phyloP scores from a whole-genome alignment of 176 grass and related monocot genomes.

The Eleusine indica region DNA sequence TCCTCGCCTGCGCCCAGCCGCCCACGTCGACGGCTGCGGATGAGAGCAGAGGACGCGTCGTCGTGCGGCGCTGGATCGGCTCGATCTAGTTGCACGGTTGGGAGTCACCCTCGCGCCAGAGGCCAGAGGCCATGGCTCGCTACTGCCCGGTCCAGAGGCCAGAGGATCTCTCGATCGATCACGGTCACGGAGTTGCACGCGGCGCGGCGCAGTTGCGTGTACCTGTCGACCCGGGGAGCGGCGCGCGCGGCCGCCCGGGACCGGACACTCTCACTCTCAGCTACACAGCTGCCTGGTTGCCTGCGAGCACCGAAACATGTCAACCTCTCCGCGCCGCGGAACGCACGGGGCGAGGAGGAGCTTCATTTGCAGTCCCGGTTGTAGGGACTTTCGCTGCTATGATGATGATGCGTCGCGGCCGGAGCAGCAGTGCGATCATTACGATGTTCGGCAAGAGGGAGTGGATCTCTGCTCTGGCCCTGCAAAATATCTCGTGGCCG shows the following conservation, averaged over 20 bases:
- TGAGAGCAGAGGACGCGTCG: not conserved
- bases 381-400: slow-evolving; percentile 35
- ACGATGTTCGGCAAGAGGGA: slow-evolving; percentile 18
- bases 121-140: not conserved
- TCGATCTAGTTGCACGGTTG: slow-evolving; percentile 22
- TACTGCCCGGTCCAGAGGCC: not conserved
- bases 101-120: not conserved
- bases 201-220: not conserved
- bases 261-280: too few relatives aligned
- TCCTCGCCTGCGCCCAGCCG: not conserved
- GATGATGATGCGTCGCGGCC: slow-evolving; percentile 23
- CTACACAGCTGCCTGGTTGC: not conserved
- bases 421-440: slow-evolving; percentile 23
- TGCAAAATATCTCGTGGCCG: not conserved
- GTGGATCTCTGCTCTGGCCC: not conserved
- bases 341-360: slow-evolving; percentile 3
- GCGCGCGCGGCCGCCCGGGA: not conserved
- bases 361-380: not conserved
- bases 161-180: too few relatives aligned
- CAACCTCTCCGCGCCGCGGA: not conserved
- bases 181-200: not conserved
- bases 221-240: not conserved
- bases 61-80: slow-evolving; percentile 7
- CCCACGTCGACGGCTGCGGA: slow-evolving; percentile 18
- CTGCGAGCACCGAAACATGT: not conserved